Conservation (phyloP, 495 filamentous ascomycete species). For the Extremus antarcticus region DNA sequence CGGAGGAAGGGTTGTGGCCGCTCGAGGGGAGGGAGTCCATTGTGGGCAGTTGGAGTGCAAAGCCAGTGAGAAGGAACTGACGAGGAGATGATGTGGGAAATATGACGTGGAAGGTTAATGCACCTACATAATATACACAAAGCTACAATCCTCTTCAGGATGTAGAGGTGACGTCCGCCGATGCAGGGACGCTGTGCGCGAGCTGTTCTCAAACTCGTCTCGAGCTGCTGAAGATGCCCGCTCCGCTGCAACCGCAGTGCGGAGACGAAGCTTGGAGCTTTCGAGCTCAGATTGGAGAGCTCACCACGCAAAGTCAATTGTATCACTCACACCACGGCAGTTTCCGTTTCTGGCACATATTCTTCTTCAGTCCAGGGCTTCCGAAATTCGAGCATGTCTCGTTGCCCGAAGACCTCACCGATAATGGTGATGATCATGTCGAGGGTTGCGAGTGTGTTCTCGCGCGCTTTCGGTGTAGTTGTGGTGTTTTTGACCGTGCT, state of each 20-base stretch:
- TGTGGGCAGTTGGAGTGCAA: too few relatives aligned
- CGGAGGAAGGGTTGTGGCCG: neutral
- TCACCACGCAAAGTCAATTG: too few relatives aligned
- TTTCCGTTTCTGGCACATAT: too few relatives aligned
- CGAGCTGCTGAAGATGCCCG: neutral
- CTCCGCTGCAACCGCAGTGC: too few relatives aligned
- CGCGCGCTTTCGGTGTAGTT: neutral
- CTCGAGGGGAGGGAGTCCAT: neutral
- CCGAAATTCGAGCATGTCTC: conserved; percentile 67
- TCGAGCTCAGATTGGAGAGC: too few relatives aligned
- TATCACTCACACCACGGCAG: too few relatives aligned
- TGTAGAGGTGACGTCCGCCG: neutral
- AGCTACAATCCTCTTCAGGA: neutral
- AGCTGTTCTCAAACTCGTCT: neutral
- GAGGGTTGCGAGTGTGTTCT: conserved; percentile 49
- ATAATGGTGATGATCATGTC: conserved; percentile 89
- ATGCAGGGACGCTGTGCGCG: neutral
- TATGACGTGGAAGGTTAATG: too few relatives aligned
- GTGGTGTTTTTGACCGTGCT: neutral
- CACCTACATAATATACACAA: neutral
- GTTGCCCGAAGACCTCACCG: conserved; percentile 83
- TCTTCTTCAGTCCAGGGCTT: conserved; percentile 28
- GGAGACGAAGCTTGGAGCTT: too few relatives aligned
- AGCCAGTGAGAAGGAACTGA: too few relatives aligned
- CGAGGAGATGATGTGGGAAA: too few relatives aligned